A percentile compares a stretch with the other conserved stretches of the same genome.
Conservation (phyloP, 345 rosid species). For the Hypericum perforatum region DNA sequence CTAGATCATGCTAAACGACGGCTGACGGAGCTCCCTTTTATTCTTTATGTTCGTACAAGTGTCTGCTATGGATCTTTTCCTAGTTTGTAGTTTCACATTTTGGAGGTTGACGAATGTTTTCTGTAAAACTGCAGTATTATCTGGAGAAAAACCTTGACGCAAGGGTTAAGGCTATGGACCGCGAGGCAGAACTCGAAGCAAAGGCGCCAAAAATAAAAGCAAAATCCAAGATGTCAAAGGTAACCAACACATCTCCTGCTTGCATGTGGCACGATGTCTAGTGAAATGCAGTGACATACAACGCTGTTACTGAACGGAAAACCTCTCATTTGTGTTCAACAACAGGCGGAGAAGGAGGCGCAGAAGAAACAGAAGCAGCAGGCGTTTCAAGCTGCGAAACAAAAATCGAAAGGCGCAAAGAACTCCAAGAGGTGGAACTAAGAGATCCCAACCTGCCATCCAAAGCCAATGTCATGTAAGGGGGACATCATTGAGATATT, state of each 20-base stretch:
- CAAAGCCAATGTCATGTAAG: too few relatives aligned
- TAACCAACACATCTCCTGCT: slow-evolving; percentile 7
- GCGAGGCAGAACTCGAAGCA: slow-evolving; percentile 72
- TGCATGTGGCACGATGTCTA: too few relatives aligned
- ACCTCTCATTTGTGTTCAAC: background rate
- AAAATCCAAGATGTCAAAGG: slow-evolving; percentile 96
- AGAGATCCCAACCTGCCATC: slow-evolving; percentile 1
- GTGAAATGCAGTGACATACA: too few relatives aligned
- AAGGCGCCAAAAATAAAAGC: slow-evolving; percentile 92
- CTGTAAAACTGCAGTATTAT: slow-evolving; percentile 47
- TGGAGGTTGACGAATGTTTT: too few relatives aligned
- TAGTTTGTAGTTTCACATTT: too few relatives aligned
- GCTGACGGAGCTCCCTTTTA: too few relatives aligned
- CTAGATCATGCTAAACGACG: too few relatives aligned
- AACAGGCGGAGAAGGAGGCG: slow-evolving; percentile 92
- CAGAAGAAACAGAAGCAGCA: slow-evolving; percentile 81
- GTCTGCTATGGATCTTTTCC: too few relatives aligned
- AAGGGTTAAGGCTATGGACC: slow-evolving; percentile 56
- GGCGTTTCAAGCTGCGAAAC: slow-evolving; percentile 85
- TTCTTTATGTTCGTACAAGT: too few relatives aligned
- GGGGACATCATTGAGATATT: too few relatives aligned
- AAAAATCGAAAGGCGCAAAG: slow-evolving; percentile 72
- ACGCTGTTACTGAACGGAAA: too few relatives aligned
- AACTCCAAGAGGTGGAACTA: slow-evolving; percentile 97
- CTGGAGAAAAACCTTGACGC: slow-evolving; percentile 93